Percentiles rank a stretch among this genome's conserved stretches.
Evolutionary conservation across 768 basidiomycete species (phyloP).

Genomic region (Collybia sordida): DNA sequence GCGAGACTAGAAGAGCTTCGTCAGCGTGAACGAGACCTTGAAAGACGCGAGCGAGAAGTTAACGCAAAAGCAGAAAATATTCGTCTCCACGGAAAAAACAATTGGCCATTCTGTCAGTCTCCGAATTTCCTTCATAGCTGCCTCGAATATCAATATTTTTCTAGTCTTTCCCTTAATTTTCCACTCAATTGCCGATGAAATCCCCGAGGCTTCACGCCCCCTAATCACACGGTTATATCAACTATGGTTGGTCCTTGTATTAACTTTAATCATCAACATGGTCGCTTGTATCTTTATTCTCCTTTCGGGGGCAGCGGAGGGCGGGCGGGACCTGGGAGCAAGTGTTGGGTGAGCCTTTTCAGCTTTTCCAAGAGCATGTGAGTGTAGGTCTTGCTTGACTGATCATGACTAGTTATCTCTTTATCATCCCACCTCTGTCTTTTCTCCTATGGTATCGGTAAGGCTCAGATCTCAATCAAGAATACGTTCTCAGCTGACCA

Average conservation of each 20-base stretch:
- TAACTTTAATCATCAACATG: conserved; percentile 85
- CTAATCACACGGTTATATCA: conserved; percentile 87
- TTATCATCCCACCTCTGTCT: conserved; percentile 74
- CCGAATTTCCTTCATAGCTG: no score
- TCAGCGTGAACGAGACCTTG: conserved; percentile 79
- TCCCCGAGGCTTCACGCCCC: conserved; percentile 75
- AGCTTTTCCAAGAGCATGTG: conserved; percentile 13
- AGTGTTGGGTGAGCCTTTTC: conserved; percentile 69
- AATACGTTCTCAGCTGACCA: conserved; percentile 10
- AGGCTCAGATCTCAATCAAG: conserved; percentile 23
- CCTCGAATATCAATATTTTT: conserved; percentile 1
- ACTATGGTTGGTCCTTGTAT: conserved; percentile 89
- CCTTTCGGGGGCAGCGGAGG: conserved; percentile 71
- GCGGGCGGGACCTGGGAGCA: conserved; percentile 76
- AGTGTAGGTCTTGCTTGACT: conserved; percentile 18
- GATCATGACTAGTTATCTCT: conserved; percentile 56
- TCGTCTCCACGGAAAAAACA: conserved; percentile 77
- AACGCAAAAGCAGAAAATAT: conserved; percentile 67
- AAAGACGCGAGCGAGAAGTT: conserved; percentile 75
- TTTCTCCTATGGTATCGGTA: conserved; percentile 97
- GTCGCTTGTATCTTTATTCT: conserved; percentile 88
- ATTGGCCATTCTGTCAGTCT: conserved; percentile 87
- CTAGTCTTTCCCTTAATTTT: conserved; percentile 71
- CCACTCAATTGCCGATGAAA: conserved; percentile 90
- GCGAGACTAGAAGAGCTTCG: conserved; percentile 64